These are phyloP conservation scores for Eucalyptus shirleyi DNA, from an alignment of 345 rosid species.

Conservation along the genomic window DNA sequence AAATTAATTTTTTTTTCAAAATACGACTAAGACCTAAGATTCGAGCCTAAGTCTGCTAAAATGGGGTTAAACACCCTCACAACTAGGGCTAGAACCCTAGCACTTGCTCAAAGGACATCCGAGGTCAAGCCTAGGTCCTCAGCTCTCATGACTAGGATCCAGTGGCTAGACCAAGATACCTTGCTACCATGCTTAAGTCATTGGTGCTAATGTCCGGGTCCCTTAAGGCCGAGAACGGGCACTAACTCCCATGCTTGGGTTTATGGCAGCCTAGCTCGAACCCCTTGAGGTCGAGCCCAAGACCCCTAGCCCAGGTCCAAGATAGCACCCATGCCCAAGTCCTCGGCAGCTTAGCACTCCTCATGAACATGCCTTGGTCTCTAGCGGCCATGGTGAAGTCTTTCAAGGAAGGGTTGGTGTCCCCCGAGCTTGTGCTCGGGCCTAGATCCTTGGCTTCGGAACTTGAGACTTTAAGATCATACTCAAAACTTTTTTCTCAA, in stretches of 20 bases:
- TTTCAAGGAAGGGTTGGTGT: background rate
- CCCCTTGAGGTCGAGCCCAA: background rate
- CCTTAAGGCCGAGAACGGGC: background rate
- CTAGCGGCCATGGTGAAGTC: rapidly evolving
- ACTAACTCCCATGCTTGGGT: background rate
- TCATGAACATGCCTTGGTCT: rapidly evolving
- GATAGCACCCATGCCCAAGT: background rate
- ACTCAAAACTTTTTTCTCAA: background rate
- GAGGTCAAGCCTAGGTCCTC: background rate
- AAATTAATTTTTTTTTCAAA: background rate
- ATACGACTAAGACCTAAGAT: background rate
- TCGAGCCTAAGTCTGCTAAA: rapidly evolving
- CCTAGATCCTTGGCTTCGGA: background rate
- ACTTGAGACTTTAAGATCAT: background rate
- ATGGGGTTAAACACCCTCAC: background rate
- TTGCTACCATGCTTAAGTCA: background rate
- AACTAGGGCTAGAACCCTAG: background rate
- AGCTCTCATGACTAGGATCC: background rate
- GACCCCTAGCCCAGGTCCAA: rapidly evolving
- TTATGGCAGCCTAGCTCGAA: background rate
- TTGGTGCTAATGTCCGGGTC: background rate
- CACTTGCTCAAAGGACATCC: background rate
- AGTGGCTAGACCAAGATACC: background rate
- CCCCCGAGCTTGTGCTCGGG: rapidly evolving
- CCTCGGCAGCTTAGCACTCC: rapidly evolving